Evolutionary conservation across 2,329 filamentous ascomycete species (phyloP).

Genomic region (Trichoderma breve): DNA sequence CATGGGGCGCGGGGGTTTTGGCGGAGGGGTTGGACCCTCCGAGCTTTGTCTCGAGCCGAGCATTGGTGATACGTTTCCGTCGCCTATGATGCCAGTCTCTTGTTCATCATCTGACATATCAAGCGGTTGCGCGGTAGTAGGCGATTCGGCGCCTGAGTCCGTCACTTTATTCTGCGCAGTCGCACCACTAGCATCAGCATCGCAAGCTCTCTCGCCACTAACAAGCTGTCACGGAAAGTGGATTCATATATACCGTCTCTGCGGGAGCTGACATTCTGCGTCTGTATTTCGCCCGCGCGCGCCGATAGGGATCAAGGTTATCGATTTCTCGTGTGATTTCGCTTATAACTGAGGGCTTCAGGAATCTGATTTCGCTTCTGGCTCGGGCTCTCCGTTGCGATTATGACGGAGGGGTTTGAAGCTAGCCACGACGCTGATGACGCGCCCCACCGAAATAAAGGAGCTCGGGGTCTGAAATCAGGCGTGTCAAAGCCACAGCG

Average conservation of each 20-base stretch:
- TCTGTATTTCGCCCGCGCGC: not conserved
- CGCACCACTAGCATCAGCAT: constrained; percentile 21
- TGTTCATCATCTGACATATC: constrained; percentile 72
- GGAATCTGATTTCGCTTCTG: constrained; percentile 16
- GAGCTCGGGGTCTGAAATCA: constrained; percentile 2
- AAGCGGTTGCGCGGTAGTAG: constrained; percentile 62
- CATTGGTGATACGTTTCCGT: constrained; percentile 32
- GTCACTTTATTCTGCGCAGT: constrained; percentile 23
- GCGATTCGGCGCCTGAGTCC: constrained; percentile 57
- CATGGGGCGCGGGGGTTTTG: constrained; percentile 81
- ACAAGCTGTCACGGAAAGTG: constrained; percentile 18
- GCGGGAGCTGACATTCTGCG: constrained; percentile 44
- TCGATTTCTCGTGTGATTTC: constrained; percentile 20
- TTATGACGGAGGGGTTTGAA: constrained; percentile 31
- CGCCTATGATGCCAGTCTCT: constrained; percentile 54
- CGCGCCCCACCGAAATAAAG: constrained; percentile 35
- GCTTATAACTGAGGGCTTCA: constrained; percentile 14
- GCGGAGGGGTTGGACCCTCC: constrained; percentile 52
- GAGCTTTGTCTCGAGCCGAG: constrained; percentile 27
- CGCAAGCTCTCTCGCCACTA: constrained; percentile 18
- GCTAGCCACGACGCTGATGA: constrained; percentile 37
- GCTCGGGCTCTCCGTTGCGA: constrained; percentile 12
- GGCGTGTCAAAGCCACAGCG: not conserved
- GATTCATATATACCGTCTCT: constrained; percentile 41
- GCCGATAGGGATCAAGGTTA: not conserved